phyloP scores from a whole-genome alignment of 2,329 filamentous ascomycete species.

The Trichoderma brevicompactum region DNA sequence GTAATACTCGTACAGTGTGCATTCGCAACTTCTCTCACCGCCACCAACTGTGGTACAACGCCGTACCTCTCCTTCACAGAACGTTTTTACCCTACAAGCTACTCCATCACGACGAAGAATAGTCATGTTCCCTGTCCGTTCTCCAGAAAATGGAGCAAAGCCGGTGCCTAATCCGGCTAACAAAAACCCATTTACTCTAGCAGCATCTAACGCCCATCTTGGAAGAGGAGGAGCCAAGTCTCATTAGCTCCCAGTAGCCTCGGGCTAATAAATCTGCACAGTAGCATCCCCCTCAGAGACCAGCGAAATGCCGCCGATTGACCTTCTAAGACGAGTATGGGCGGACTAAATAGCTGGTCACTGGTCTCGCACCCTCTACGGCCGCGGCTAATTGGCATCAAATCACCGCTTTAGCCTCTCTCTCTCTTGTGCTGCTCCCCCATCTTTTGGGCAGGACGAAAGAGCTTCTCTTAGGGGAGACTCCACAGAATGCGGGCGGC shows the following conservation, averaged over 20 bases:
- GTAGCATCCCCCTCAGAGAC: no score
- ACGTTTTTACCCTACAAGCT: neutral
- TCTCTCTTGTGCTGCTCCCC: neutral
- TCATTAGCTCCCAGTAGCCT: constrained; percentile 7
- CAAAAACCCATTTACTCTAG: neutral
- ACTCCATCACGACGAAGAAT: constrained; percentile 2
- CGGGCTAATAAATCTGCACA: constrained; percentile 9
- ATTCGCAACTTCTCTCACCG: constrained; percentile 3
- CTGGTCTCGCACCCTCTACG: neutral
- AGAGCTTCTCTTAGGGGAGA: neutral
- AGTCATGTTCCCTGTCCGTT: constrained; percentile 22
- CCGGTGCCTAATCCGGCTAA: constrained; percentile 17
- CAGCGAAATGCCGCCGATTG: constrained; percentile 21
- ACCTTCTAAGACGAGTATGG: constrained; percentile 27
- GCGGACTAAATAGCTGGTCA: constrained; percentile 1
- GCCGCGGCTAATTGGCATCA: constrained; percentile 14
- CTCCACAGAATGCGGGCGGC: constrained; percentile 23
- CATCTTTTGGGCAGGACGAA: constrained; percentile 15
- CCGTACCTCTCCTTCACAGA: no score
- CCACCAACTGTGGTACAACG: neutral
- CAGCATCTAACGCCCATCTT: neutral
- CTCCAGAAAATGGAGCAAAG: constrained; percentile 7
- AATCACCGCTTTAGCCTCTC: neutral
- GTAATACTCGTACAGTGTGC: neutral
- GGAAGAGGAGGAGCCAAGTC: constrained; percentile 1